Evolutionary conservation across 305 asterid species (phyloP), one percentile per base, ranked within the genome.

Genomic region (Petunia hybrid): DNA sequence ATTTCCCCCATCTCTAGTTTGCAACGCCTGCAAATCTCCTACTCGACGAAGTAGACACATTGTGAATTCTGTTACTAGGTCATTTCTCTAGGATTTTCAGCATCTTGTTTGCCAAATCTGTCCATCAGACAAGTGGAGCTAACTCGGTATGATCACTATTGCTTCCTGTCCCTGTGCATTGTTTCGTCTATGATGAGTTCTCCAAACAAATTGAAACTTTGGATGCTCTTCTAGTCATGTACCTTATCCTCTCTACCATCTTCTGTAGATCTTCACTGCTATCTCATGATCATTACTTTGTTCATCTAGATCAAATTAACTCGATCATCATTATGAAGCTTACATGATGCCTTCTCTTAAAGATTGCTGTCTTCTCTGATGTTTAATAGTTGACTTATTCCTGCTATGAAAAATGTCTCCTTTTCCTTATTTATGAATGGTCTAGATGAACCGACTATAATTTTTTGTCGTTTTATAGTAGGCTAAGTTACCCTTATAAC

Each of bases 211-310:
- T 66, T 35, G 8, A 41, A 9, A 40, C 51, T 66, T 66, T 41
- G 13, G 53, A 41, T 66, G 74, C 53, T 36, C 53, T 41, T 41
- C 51, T 41, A 41, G 2, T 41, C 38, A 67, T 67, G 7, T 41
- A 14, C 12, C n/a, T 70, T 9, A 31, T 10, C 8, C 0, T 22
- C 40, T n/a, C 75, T 67, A 13, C 39, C 39, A n/a, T 67, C 38
- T 67, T 67, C 55, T 67, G 1, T 55, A 42, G 36, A 6, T 65
- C 74, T 40, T 41, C 74, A 67, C 36, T 40, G 75, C 75, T 67
- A 42, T 67, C 14, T 22, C 31, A 43, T 22, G 31, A 31, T 70
- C 22, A 70, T 4, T 70, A 46, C 0, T 5, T 31, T 46, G 77
- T 60, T 45, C 60, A 46, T 71, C 61, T 71, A 5, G 77, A 71